A percentile compares a stretch with the other conserved stretches of the same genome.
Conservation (phyloP, 1,284 basidiomycete species). For the Fomitopsis schrenkii region DNA sequence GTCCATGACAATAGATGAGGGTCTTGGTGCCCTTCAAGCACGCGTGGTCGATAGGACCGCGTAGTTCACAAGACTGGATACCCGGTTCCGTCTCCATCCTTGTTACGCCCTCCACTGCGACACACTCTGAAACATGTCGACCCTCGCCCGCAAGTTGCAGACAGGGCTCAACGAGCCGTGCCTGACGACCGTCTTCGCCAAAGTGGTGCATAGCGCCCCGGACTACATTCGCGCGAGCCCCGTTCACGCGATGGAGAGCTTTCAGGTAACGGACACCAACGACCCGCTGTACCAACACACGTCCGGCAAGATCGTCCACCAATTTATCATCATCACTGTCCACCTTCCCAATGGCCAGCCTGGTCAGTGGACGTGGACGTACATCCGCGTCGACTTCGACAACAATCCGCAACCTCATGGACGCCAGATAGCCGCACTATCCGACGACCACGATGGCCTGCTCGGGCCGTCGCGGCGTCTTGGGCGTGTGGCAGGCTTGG, state of each 20-base stretch:
- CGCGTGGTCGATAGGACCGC: too few species aligned
- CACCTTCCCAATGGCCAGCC: not conserved
- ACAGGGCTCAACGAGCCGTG: too few species aligned
- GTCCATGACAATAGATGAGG: too few species aligned
- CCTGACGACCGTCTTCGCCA: too few species aligned
- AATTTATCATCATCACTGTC: not conserved
- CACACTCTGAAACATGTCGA: not conserved
- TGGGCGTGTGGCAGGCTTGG: not conserved
- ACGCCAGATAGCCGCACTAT: not conserved
- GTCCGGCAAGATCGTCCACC: not conserved
- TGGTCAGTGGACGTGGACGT: not conserved
- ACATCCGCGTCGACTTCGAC: not conserved
- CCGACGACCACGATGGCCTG: not conserved
- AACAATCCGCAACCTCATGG: not conserved
- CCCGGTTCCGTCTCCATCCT: too few species aligned
- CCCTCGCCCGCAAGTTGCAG: not conserved
- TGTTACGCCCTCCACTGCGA: too few species aligned
- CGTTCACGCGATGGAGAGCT: constrained; percentile 1
- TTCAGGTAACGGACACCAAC: not conserved
- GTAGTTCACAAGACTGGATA: too few species aligned
- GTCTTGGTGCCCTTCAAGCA: too few species aligned
- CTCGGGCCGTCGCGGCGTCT: not conserved
- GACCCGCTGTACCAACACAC: not conserved
- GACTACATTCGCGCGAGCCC: not conserved
- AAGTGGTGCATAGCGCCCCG: not conserved